A percentile compares a stretch with the other conserved stretches of the same genome.
phyloP scores from a whole-genome alignment of 2,329 filamentous ascomycete species.

The Gaeumannomyces sp. region DNA sequence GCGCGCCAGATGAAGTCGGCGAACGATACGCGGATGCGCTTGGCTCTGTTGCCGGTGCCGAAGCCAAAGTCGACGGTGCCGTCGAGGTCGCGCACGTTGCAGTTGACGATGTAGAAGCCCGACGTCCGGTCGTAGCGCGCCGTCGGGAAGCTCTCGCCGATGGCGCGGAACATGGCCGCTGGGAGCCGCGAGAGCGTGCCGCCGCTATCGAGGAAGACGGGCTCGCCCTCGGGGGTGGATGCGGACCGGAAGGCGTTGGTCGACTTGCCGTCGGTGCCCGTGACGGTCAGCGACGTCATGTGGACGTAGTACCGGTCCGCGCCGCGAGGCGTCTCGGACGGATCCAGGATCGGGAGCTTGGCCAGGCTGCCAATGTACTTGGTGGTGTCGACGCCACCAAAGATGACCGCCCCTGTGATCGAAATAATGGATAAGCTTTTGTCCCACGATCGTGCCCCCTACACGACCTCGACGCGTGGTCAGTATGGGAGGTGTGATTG shows the following conservation, averaged over 20 bases:
- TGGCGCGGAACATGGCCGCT: slow-evolving; percentile 39
- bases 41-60: slow-evolving; percentile 32
- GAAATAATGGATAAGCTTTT: too few relatives aligned
- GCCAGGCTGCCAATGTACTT: slow-evolving; percentile 34
- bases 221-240: slow-evolving; percentile 27
- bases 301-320: slow-evolving; percentile 12
- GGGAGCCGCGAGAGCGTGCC: slow-evolving; percentile 64
- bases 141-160: slow-evolving; percentile 40
- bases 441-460: too few relatives aligned
- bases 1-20: slow-evolving; percentile 28
- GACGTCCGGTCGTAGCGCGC: slow-evolving; percentile 29
- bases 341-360: slow-evolving; percentile 22
- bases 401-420: slow-evolving; percentile 27
- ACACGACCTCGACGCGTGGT: background rate
- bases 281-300: slow-evolving; percentile 11
- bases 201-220: slow-evolving; percentile 58
- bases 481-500: background rate
- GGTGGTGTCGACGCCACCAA: slow-evolving; percentile 40
- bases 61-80: slow-evolving; percentile 34
- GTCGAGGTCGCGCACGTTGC: slow-evolving; percentile 24
- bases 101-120: slow-evolving; percentile 37
- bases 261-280: slow-evolving; percentile 27
- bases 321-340: slow-evolving; percentile 18
- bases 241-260: slow-evolving; percentile 23
- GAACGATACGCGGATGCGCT: slow-evolving; percentile 31